phyloP scores from a whole-genome alignment of 148 eudicot genomes.

The Dysphania ambrosioides region DNA sequence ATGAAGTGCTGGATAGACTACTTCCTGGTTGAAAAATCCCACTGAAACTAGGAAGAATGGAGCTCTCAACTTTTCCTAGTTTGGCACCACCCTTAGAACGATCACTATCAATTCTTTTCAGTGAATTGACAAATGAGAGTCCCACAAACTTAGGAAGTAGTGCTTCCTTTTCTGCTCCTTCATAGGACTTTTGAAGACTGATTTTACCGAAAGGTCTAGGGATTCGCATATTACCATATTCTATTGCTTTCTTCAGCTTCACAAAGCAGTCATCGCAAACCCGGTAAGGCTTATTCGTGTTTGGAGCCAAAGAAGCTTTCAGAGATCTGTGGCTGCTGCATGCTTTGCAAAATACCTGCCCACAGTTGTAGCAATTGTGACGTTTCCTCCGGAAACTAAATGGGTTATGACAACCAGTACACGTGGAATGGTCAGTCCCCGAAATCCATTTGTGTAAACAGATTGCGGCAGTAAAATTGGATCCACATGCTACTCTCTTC shows the following conservation, averaged over 20 bases:
- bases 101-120: constrained; percentile 44
- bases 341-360: constrained; percentile 74
- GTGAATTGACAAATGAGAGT: constrained; percentile 43
- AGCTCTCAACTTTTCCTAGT: constrained; percentile 37
- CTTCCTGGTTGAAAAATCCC: constrained; percentile 40
- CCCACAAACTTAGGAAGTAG: constrained; percentile 38
- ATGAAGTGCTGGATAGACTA: constrained; percentile 34
- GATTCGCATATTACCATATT: constrained; percentile 38
- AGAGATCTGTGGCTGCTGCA: constrained; percentile 77
- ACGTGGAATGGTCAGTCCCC: constrained; percentile 60
- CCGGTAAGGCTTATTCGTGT: constrained; percentile 72
- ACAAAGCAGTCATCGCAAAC: constrained; percentile 84
- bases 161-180: constrained; percentile 47
- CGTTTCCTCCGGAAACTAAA: constrained; percentile 84
- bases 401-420: constrained; percentile 68
- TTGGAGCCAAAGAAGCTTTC: constrained; percentile 85
- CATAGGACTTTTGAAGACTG: constrained; percentile 38
- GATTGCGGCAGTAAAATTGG: constrained; percentile 71
- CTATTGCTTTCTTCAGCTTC: constrained; percentile 59
- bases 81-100: constrained; percentile 31
- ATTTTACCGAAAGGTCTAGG: constrained; percentile 48
- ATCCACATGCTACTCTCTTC: constrained; percentile 69
- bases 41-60: constrained; percentile 32
- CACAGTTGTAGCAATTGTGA: constrained; percentile 94
- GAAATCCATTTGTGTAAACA: constrained; percentile 74